A percentile compares a stretch with the other conserved stretches of the same genome.
Evolutionary conservation across 495 filamentous ascomycete genomes (phyloP).

Genomic region (Aspergillus asperescens): DNA sequence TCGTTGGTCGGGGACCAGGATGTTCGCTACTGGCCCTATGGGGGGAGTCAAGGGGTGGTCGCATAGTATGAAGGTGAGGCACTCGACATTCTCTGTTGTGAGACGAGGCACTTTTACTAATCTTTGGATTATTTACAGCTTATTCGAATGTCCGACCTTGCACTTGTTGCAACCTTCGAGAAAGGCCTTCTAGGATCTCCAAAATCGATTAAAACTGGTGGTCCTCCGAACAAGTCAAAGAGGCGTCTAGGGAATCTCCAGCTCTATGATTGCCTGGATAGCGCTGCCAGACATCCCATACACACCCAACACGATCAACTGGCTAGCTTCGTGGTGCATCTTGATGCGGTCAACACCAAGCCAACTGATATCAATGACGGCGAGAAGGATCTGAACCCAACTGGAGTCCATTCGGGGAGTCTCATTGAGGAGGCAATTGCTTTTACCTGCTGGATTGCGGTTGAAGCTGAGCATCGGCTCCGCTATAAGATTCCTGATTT

Average conservation of each 20-base stretch:
- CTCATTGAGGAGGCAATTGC: conserved; percentile 10
- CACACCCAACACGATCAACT: neutral
- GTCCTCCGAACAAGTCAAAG: conserved; percentile 11
- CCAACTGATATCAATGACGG: neutral
- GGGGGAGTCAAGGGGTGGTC: conserved; percentile 9
- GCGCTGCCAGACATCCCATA: neutral
- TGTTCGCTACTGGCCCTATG: conserved; percentile 6
- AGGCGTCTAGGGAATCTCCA: neutral
- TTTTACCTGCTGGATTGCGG: conserved; percentile 10
- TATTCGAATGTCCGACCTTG: conserved; percentile 6
- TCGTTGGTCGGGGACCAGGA: conserved; percentile 13
- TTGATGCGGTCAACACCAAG: neutral
- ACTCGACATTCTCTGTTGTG: too few species aligned
- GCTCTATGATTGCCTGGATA: neutral
- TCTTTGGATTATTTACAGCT: neutral
- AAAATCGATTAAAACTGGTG: conserved; percentile 2
- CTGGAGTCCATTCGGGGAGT: neutral
- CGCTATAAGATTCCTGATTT: conserved; percentile 6
- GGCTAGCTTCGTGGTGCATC: neutral
- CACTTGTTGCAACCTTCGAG: conserved; percentile 8
- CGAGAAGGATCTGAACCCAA: neutral
- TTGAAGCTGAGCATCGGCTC: conserved; percentile 11
- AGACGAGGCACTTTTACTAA: neutral
- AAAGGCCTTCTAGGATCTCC: neutral
- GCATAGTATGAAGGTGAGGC: conserved; percentile 14